These are phyloP conservation scores for Hypomontagnella submonticulosa DNA, from an alignment of 495 filamentous ascomycete genomes.

Conservation along the genomic window DNA sequence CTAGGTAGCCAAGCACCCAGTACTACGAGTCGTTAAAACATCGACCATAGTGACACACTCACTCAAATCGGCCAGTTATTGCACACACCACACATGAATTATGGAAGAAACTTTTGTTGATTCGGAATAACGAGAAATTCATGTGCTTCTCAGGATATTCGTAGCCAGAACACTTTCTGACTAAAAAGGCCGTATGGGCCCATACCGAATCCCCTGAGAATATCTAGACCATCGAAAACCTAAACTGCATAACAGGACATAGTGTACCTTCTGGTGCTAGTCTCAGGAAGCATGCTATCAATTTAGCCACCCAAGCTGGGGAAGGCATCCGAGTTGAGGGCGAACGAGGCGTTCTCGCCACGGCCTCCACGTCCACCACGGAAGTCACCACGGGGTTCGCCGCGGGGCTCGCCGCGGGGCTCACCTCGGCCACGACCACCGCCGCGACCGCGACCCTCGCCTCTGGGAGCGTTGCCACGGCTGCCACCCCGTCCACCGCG, in stretches of 20 bases:
- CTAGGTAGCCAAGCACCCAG: conserved; percentile 36
- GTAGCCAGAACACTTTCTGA: conserved; percentile 36
- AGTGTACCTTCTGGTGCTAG: conserved; percentile 16
- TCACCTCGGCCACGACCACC: conserved; percentile 61
- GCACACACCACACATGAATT: conserved; percentile 30
- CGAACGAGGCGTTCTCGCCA: conserved; percentile 57
- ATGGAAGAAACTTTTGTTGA: conserved; percentile 50
- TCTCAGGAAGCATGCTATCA: conserved; percentile 9
- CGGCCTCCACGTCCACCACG: conserved; percentile 53
- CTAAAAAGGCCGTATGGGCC: conserved; percentile 26
- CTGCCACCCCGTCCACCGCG: conserved; percentile 65
- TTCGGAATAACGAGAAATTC: conserved; percentile 43
- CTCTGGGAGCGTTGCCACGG: conserved; percentile 61
- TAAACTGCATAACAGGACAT: conserved; percentile 35
- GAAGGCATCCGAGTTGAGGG: conserved; percentile 77
- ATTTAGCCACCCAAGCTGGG: conserved; percentile 71
- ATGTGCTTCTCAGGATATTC: conserved; percentile 37
- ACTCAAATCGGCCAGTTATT: conserved; percentile 24
- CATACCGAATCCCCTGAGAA: conserved; percentile 28
- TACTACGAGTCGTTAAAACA: conserved; percentile 37
- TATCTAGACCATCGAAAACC: conserved; percentile 32
- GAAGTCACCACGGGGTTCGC: conserved; percentile 57
- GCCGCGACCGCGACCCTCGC: conserved; percentile 62
- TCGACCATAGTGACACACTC: conserved; percentile 26
- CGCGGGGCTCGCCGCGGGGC: conserved; percentile 55